These are phyloP conservation scores for Puccinia polysora DNA, from an alignment of 1,284 basidiomycete species.

Conservation along the genomic window DNA sequence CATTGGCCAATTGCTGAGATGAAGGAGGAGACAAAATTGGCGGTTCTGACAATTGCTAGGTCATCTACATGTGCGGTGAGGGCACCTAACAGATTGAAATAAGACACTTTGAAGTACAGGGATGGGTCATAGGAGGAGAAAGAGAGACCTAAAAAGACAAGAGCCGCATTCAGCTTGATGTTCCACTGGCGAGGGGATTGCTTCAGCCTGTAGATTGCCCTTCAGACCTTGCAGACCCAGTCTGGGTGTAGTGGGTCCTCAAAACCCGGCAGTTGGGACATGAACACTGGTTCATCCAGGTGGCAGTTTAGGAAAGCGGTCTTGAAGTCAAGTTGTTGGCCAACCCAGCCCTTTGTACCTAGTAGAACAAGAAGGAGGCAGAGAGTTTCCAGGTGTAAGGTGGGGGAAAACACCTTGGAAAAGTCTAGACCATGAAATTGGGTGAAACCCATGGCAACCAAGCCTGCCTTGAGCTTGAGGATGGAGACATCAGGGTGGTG, in stretches of 20 bases:
- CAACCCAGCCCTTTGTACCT: neutral
- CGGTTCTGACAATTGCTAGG: neutral
- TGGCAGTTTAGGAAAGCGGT: slow-evolving; percentile 2
- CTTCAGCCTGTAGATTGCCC: neutral
- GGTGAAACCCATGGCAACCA: neutral
- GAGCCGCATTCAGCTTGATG: neutral
- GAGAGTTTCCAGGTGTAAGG: neutral
- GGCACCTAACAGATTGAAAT: neutral
- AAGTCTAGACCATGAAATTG: neutral
- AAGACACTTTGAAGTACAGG: neutral
- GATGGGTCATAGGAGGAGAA: neutral
- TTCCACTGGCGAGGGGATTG: slow-evolving; percentile 16
- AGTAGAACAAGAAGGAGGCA: neutral
- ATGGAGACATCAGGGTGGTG: neutral
- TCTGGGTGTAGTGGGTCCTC: neutral
- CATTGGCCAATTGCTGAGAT: neutral
- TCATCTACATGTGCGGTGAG: slow-evolving; percentile 11
- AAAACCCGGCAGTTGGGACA: slow-evolving; percentile 1
- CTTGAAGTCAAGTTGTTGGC: neutral
- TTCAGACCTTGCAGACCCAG: neutral
- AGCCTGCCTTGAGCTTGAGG: neutral
- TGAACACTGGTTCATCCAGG: slow-evolving; percentile 2
- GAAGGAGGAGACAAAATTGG: neutral
- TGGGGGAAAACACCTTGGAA: neutral
- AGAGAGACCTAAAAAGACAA: neutral